Evolutionary conservation across 495 filamentous ascomycete species (phyloP).

Genomic region (Halenospora varia): DNA sequence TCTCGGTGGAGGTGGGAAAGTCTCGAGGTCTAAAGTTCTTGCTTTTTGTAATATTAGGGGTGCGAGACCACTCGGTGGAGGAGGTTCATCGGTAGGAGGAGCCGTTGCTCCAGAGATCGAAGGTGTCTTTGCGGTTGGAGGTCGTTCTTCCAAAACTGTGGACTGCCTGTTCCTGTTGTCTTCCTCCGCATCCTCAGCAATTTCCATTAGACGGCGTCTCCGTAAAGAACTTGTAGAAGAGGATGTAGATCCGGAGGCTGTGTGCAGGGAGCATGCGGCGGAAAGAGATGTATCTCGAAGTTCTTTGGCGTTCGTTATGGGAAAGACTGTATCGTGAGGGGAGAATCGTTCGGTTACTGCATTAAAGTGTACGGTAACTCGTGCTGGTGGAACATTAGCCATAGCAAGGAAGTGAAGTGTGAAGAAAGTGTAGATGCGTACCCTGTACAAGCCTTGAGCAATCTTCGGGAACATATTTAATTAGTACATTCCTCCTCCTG

Average conservation of each 20-base stretch:
- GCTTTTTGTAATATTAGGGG: not conserved
- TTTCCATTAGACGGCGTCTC: constrained; percentile 76
- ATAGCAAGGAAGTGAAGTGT: not conserved
- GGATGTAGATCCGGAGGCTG: constrained; percentile 79
- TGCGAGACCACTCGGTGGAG: not conserved
- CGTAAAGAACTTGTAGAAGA: constrained; percentile 81
- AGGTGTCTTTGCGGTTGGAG: constrained; percentile 23
- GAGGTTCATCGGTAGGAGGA: not conserved
- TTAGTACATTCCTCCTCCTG: constrained; percentile 80
- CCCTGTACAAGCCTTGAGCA: constrained; percentile 89
- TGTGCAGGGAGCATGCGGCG: constrained; percentile 84
- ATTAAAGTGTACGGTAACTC: constrained; percentile 90
- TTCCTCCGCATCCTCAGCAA: constrained; percentile 73
- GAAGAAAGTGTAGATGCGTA: constrained; percentile 34
- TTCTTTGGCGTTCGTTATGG: constrained; percentile 67
- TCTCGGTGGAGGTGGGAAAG: constrained; percentile 7
- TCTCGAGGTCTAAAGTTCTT: constrained; percentile 15
- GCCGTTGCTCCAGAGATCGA: constrained; percentile 14
- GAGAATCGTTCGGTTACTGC: constrained; percentile 80
- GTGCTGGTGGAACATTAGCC: constrained; percentile 53
- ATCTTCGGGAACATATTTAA: constrained; percentile 89
- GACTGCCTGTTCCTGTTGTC: constrained; percentile 50
- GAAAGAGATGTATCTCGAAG: constrained; percentile 85
- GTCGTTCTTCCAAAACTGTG: constrained; percentile 26
- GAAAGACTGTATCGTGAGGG: constrained; percentile 80